phyloP scores from a whole-genome alignment of 345 rosid genomes.

The Moricandia moricandioides region DNA sequence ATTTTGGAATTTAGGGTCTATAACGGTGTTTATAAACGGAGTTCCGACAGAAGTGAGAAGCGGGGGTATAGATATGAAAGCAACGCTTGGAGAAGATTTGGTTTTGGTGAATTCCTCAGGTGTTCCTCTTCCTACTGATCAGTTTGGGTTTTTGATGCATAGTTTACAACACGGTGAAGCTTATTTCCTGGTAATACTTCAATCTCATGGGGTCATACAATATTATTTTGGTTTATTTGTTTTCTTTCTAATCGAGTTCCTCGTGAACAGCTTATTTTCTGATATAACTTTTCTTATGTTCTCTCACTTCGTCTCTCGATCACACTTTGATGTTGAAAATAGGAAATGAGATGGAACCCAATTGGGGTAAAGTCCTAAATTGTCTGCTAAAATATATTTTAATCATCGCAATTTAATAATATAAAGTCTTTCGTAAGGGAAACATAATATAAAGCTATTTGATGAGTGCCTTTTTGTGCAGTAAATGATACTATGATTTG shows the following conservation, averaged over 20 bases:
- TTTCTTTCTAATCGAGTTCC: too few relatives aligned
- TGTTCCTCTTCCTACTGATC: constrained; percentile 64
- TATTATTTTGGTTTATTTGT: too few relatives aligned
- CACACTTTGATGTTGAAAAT: constrained; percentile 24
- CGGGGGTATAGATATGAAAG: constrained; percentile 72
- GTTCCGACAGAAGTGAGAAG: constrained; percentile 73
- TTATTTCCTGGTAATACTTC: constrained; percentile 79
- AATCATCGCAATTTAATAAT: neutral
- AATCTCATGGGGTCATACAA: neutral
- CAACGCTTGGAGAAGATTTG: constrained; percentile 72
- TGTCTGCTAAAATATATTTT: constrained; percentile 29
- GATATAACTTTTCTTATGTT: too few relatives aligned
- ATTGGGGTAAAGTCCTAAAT: constrained; percentile 37
- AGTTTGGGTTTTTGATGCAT: constrained; percentile 70
- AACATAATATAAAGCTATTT: constrained; percentile 13
- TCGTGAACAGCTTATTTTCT: too few relatives aligned
- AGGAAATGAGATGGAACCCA: constrained; percentile 36
- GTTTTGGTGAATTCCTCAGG: constrained; percentile 80
- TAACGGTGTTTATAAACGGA: constrained; percentile 85
- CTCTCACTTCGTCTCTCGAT: neutral
- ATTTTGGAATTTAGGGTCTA: constrained; percentile 46
- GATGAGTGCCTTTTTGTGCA: constrained; percentile 28
- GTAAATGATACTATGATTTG: constrained; percentile 10
- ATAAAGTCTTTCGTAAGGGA: constrained; percentile 13
- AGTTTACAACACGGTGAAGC: constrained; percentile 87